Conservation (phyloP, 345 rosid species). For the Draba incana region DNA sequence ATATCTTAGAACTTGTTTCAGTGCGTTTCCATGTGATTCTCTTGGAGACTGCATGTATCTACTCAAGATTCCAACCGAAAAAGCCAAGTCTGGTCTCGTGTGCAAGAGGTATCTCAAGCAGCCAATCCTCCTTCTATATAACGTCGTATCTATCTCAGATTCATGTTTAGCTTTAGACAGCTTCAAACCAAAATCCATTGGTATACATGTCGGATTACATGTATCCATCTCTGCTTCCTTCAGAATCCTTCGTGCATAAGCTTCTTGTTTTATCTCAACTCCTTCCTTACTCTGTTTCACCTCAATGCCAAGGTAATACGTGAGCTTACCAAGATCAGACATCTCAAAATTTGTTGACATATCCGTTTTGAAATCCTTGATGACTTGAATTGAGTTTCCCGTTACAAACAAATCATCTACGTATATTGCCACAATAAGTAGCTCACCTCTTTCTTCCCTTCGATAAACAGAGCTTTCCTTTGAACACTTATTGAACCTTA, state of each 20-base stretch:
- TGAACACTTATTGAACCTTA: not conserved
- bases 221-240: too few species aligned
- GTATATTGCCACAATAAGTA: not conserved
- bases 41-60: not conserved
- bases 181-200: not conserved
- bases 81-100: not conserved
- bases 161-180: not conserved
- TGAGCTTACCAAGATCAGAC: not conserved
- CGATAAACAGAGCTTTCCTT: not conserved
- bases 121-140: accelerated
- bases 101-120: not conserved
- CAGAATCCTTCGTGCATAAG: not conserved
- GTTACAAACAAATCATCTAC: not conserved
- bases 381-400: not conserved
- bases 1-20: too few species aligned
- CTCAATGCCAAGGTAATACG: not conserved
- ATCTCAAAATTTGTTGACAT: too few species aligned
- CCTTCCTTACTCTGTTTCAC: not conserved
- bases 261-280: not conserved
- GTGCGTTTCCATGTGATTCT: too few species aligned
- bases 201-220: not conserved
- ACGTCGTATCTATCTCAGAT: not conserved
- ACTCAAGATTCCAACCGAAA: not conserved
- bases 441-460: not conserved
- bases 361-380: not conserved